Conservation (phyloP, 2,329 filamentous ascomycete genomes). For the Neospermospora avenae region DNA sequence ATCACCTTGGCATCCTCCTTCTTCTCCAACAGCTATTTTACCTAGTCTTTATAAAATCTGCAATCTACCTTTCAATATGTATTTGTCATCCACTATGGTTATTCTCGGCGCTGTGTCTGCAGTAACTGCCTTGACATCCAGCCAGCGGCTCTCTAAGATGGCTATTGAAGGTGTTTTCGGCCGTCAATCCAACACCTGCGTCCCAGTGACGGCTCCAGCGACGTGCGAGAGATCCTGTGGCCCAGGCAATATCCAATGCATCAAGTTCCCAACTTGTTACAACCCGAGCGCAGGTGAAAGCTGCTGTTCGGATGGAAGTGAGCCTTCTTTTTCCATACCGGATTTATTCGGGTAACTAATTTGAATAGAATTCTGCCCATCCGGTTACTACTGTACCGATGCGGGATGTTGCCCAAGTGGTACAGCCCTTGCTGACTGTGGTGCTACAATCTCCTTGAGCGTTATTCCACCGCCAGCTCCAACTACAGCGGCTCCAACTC, state of each 20-base stretch:
- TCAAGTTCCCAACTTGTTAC: slow-evolving; percentile 6
- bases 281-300: slow-evolving; percentile 7
- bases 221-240: slow-evolving; percentile 8
- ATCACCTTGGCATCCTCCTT: background rate
- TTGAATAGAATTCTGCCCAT: slow-evolving; percentile 6
- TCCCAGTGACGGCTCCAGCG: slow-evolving; percentile 1
- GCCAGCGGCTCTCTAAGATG: slow-evolving; percentile 5
- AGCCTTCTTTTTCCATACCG: background rate
- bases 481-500: background rate
- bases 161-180: slow-evolving; percentile 1
- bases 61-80: background rate
- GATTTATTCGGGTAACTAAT: background rate
- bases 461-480: background rate
- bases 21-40: background rate
- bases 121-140: background rate
- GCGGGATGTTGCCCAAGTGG: slow-evolving; percentile 1
- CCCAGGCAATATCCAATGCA: slow-evolving; percentile 2
- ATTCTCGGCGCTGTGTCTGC: background rate
- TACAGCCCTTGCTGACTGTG: background rate
- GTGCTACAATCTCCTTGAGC: slow-evolving; percentile 6
- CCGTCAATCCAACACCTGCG: background rate
- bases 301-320: slow-evolving; percentile 8
- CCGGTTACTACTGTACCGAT: slow-evolving; percentile 5
- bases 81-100: background rate
- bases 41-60: no score